Evolutionary conservation across 2,329 filamentous ascomycete genomes (phyloP).

Genomic region (Aspergillus alliaceus): DNA sequence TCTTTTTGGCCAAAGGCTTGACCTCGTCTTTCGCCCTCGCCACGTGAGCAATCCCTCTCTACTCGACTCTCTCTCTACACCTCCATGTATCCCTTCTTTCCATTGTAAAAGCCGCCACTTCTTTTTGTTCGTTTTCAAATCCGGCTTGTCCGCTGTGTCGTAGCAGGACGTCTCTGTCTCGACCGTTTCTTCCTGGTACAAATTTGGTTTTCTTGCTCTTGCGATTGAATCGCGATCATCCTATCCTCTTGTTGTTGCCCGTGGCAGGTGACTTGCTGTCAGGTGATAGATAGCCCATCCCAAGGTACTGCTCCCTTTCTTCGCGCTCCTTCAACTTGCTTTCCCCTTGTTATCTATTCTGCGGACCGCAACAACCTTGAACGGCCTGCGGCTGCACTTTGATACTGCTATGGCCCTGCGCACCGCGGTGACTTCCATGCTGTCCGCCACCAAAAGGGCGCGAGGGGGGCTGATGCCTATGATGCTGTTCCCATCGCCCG

Average conservation of each 20-base stretch:
- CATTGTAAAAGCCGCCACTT: constrained; percentile 22
- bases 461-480: constrained; percentile 11
- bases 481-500: constrained; percentile 18
- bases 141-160: constrained; percentile 13
- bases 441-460: constrained; percentile 13
- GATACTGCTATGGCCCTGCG: neutral
- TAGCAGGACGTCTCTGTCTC: constrained; percentile 6
- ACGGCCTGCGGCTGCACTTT: neutral
- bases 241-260: constrained; percentile 39
- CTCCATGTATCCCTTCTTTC: constrained; percentile 31
- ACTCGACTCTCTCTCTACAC: constrained; percentile 33
- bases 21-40: constrained; percentile 27
- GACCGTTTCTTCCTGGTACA: constrained; percentile 14
- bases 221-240: constrained; percentile 27
- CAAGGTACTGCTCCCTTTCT: constrained; percentile 32
- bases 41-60: constrained; percentile 43
- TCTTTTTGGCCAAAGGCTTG: constrained; percentile 15
- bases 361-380: constrained; percentile 9
- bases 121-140: constrained; percentile 20
- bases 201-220: constrained; percentile 22
- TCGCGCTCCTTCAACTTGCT: constrained; percentile 18
- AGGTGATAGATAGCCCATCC: constrained; percentile 45
- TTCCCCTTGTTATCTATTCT: constrained; percentile 15
- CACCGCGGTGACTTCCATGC: neutral
- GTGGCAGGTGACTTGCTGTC: constrained; percentile 46